phyloP scores from a whole-genome alignment of 176 grass and related monocot species.

The Oryza nivara region DNA sequence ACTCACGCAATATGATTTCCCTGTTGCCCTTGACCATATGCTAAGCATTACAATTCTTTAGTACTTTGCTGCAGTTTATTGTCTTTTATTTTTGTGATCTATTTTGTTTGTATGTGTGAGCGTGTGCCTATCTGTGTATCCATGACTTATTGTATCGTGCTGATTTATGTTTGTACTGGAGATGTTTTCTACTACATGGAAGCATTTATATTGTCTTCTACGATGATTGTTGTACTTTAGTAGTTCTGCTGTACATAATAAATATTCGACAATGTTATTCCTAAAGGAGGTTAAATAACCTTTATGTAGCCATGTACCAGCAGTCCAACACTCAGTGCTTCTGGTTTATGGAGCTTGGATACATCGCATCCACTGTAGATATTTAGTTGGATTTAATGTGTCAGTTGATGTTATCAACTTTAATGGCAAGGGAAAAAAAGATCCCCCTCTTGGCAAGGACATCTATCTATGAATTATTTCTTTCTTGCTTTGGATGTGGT shows the following conservation, averaged over 20 bases:
- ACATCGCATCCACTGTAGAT: slow-evolving; percentile 1
- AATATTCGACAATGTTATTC: not conserved
- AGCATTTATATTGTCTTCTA: not conserved
- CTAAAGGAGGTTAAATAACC: not conserved
- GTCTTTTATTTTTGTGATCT: not conserved
- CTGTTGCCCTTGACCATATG: not conserved
- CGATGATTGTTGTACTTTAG: not conserved
- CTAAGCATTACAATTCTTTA: not conserved
- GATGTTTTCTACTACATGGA: not conserved
- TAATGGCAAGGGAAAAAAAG: not conserved
- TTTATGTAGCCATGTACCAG: slow-evolving; percentile 4
- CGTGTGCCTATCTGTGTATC: not conserved
- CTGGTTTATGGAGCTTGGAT: not conserved
- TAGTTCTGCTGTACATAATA: not conserved
- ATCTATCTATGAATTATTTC: not conserved
- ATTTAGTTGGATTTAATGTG: not conserved
- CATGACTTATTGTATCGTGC: not conserved
- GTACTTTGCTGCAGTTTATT: not conserved
- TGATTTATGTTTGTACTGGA: not conserved
- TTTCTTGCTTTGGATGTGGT: not conserved
- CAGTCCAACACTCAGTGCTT: not conserved
- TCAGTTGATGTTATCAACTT: not conserved
- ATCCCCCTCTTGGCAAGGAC: not conserved
- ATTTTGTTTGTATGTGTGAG: not conserved
- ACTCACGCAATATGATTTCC: not conserved